Evolutionary conservation across 225 moss, liverwort and hornwort species (phyloP).

Genomic region (Straminergon stramineum): DNA sequence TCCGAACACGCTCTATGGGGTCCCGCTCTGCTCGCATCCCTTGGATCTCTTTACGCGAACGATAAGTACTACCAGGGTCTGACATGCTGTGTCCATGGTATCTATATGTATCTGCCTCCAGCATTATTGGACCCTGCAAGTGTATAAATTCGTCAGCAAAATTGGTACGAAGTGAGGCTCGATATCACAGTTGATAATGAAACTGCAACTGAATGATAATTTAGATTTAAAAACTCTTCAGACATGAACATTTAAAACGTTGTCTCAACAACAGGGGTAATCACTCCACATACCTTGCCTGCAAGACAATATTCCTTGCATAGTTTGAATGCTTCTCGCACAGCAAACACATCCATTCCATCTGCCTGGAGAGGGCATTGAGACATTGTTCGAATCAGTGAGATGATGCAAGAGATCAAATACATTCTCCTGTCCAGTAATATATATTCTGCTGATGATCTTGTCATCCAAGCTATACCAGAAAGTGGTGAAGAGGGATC

Average conservation of each 20-base stretch:
- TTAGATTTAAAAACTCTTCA: not conserved
- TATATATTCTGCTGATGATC: not conserved
- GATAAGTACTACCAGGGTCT: constrained; percentile 92
- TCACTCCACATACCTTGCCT: constrained; percentile 64
- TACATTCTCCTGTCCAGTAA: not conserved
- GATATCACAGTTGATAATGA: not conserved
- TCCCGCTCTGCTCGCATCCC: constrained; percentile 77
- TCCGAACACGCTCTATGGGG: constrained; percentile 80
- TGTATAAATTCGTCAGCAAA: not conserved
- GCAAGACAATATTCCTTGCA: constrained; percentile 86
- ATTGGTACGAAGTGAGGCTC: not conserved
- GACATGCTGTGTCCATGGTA: constrained; percentile 99
- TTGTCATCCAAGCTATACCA: not conserved
- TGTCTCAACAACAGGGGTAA: not conserved
- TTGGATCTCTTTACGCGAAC: constrained; percentile 73
- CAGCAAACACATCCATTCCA: constrained; percentile 91
- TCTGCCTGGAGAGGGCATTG: constrained; percentile 40
- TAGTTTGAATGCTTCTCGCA: constrained; percentile 60
- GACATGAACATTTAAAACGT: not conserved
- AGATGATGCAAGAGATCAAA: not conserved
- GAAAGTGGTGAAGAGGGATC: not conserved
- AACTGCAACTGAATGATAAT: not conserved
- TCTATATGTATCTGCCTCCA: constrained; percentile 93
- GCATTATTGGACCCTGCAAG: constrained; percentile 79
- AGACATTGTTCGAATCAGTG: not conserved